Evolutionary conservation across 495 filamentous ascomycete genomes (phyloP).

Genomic region (Friedmanniomyces endolithicus): DNA sequence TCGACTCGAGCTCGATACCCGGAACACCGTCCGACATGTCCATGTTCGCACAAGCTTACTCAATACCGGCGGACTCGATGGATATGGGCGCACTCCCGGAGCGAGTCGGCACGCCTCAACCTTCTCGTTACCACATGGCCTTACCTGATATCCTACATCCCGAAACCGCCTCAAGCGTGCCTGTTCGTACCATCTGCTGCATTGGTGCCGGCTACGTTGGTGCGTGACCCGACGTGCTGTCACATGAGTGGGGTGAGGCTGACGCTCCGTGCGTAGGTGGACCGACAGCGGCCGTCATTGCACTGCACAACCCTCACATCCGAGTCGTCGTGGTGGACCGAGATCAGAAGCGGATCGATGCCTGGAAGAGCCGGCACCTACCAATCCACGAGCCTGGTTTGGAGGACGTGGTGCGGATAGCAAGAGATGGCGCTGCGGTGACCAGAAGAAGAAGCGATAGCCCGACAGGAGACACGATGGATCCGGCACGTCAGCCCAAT

Average conservation of each 20-base stretch:
- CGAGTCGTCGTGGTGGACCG: constrained; percentile 60
- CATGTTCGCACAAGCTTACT: not conserved
- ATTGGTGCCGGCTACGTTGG: constrained; percentile 54
- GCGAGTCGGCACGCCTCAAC: constrained; percentile 4
- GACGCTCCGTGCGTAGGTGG: constrained; percentile 40
- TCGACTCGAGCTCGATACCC: constrained; percentile 3
- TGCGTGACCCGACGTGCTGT: not conserved
- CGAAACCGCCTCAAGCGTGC: constrained; percentile 8
- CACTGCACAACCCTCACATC: constrained; percentile 56
- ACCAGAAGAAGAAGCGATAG: constrained; percentile 13
- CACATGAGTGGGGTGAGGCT: not conserved
- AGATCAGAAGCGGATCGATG: constrained; percentile 47
- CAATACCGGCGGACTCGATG: not conserved
- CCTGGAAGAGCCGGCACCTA: constrained; percentile 61
- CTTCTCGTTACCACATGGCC: not conserved
- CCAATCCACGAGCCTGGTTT: constrained; percentile 71
- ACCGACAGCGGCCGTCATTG: constrained; percentile 63
- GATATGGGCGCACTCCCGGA: constrained; percentile 7
- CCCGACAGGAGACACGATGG: not conserved
- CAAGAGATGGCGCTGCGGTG: constrained; percentile 47
- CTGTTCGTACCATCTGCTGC: constrained; percentile 36
- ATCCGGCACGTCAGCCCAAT: constrained; percentile 32
- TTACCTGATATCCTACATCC: constrained; percentile 13
- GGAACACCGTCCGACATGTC: constrained; percentile 1
- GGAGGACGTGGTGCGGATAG: constrained; percentile 49